Percentiles rank a stretch among this genome's conserved stretches.
phyloP scores from a whole-genome alignment of 768 basidiomycete genomes.

The Russula abietina region DNA sequence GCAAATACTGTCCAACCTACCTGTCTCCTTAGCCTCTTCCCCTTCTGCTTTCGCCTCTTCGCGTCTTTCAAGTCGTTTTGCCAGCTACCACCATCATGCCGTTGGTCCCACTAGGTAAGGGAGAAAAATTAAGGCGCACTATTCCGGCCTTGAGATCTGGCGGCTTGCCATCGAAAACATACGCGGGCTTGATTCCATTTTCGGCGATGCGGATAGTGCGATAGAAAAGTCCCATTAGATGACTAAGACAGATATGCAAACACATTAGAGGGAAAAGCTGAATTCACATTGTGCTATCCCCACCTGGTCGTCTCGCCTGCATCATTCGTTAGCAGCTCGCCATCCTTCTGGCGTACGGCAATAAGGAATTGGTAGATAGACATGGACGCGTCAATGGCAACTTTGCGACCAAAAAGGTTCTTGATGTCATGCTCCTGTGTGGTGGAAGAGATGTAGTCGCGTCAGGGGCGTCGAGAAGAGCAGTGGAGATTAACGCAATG shows the following conservation, averaged over 20 bases:
- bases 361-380: constrained; percentile 97
- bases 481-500: not conserved
- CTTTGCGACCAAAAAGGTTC: constrained; percentile 95
- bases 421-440: constrained; percentile 86
- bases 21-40: constrained; percentile 95
- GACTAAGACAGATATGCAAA: constrained; percentile 40
- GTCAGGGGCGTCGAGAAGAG: constrained; percentile 1
- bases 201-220: constrained; percentile 96
- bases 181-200: constrained; percentile 96
- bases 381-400: constrained; percentile 98
- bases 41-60: constrained; percentile 93
- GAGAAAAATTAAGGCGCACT: constrained; percentile 44
- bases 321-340: constrained; percentile 96
- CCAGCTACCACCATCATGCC: constrained; percentile 50
- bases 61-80: constrained; percentile 87
- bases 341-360: constrained; percentile 93
- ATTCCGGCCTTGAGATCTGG: constrained; percentile 96
- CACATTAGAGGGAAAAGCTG: not conserved
- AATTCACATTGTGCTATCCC: not conserved
- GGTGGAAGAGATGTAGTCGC: constrained; percentile 2
- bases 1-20: constrained; percentile 30
- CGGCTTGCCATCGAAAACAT: constrained; percentile 98
- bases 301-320: constrained; percentile 90
- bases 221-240: constrained; percentile 98
- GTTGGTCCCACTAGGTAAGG: not conserved